Base-by-base conservation (phyloP, 257 asterid genomes). In the Jacaranda mimosifolia region DNA sequence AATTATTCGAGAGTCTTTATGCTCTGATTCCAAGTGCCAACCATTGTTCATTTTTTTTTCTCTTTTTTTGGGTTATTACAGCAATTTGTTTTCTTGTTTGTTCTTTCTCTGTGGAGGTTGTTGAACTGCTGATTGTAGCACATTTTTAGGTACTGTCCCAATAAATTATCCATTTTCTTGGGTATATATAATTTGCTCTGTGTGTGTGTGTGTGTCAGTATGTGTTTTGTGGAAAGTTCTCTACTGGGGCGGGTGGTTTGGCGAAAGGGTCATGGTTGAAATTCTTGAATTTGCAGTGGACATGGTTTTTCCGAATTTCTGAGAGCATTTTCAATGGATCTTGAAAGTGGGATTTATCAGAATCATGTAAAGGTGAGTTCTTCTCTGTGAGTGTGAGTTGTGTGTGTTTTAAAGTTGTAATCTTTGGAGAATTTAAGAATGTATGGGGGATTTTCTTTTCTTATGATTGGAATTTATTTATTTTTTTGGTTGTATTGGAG, bases 251-350 rank as follows among this genome's bases (percentile, higher is more conserved):
- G 74, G 82, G 85, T 74, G 67, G 68, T 86, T 78, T 80, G 83
- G 78, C 63, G 43, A 75, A 71, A 63, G 81, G 83, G 83, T 74
- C 77, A 46, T 53, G 75, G 72, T 84, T 83, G 63, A 70, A 79
- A 42, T 76, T 81, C 71, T 67, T 84, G 86, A 83, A 80, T 75
- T 82, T 81, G 86, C 79, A 52, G 73, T 35, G 81, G 77, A 57
- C 76, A 88, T 89, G 92, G 56, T 73, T 73, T 83, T 74, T 26
- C 81, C 85, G 77, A 79, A 72, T 56, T 72, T 68, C 72, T 86
- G 85, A 85, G 82, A 75, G 86, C 87, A 79, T 70, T 70, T 80
- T 12, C 74, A 53, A 93, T 93, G 98, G 98, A 93, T 91, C 93
- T 85, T 80, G 97, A 93, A 82, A 68, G 79, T 62, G 89, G 94